phyloP scores from a whole-genome alignment of 2,329 filamentous ascomycete species.

The Tolypocladium nubicola region DNA sequence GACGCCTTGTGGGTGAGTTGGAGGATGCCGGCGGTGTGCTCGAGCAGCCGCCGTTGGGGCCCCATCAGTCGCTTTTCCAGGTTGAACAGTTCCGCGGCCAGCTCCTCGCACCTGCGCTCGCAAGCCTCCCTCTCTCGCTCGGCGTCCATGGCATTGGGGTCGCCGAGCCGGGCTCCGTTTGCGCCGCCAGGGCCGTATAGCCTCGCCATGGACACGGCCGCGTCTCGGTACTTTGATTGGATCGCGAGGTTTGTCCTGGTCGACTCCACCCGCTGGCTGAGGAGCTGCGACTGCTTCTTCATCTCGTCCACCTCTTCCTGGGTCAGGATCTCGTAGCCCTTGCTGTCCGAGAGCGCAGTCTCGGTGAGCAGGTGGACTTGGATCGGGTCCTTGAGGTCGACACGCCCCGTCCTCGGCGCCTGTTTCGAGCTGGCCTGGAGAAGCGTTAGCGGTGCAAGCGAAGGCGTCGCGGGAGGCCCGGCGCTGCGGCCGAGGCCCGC shows the following conservation, averaged over 20 bases:
- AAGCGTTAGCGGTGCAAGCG: conserved; percentile 4
- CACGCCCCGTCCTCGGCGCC: conserved; percentile 43
- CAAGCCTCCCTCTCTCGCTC: conserved; percentile 66
- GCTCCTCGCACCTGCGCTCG: conserved; percentile 73
- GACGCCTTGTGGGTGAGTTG: conserved; percentile 77
- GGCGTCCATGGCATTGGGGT: conserved; percentile 45
- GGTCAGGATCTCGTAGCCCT: conserved; percentile 72
- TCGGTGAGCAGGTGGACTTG: conserved; percentile 88
- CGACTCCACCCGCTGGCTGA: conserved; percentile 70
- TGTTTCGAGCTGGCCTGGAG: conserved; percentile 38
- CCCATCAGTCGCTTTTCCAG: conserved; percentile 69
- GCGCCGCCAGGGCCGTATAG: conserved; percentile 55
- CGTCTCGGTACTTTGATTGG: conserved; percentile 90
- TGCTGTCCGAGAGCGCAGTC: conserved; percentile 84
- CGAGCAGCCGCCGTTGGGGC: conserved; percentile 64
- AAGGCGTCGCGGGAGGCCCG: neutral
- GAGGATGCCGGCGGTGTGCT: conserved; percentile 87
- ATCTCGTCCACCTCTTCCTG: conserved; percentile 85
- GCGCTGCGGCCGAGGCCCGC: neutral
- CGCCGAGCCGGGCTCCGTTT: conserved; percentile 37
- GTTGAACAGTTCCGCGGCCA: conserved; percentile 69
- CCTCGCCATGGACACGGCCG: conserved; percentile 74
- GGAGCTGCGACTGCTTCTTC: conserved; percentile 71
- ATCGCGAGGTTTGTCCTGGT: conserved; percentile 74
- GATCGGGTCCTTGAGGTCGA: conserved; percentile 61